Evolutionary conservation across 2,329 filamentous ascomycete species (phyloP).

Genomic region (Aschersonia sp.): DNA sequence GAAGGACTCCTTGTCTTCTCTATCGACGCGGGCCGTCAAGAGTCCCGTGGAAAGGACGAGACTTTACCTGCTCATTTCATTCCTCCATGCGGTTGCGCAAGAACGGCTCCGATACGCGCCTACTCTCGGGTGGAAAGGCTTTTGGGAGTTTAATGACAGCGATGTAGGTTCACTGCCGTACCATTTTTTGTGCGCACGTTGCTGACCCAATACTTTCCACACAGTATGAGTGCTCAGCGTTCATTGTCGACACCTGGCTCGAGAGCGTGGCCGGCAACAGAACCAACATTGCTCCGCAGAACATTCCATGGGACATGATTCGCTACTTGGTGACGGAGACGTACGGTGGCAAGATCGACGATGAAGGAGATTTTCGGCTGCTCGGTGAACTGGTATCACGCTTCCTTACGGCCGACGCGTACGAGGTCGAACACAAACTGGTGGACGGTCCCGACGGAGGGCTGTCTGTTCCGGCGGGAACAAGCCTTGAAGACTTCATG

Average conservation of each 20-base stretch:
- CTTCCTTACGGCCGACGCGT: conserved; percentile 76
- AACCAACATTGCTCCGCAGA: conserved; percentile 84
- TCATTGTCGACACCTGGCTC: conserved; percentile 92
- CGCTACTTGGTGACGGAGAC: conserved; percentile 83
- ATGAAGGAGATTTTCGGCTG: conserved; percentile 67
- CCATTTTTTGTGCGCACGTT: too few relatives aligned
- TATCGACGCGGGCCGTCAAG: conserved; percentile 63
- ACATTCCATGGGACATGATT: conserved; percentile 95
- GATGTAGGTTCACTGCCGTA: conserved; percentile 50
- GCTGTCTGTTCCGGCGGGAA: conserved; percentile 65
- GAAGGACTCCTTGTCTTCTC: conserved; percentile 85
- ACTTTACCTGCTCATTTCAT: conserved; percentile 80
- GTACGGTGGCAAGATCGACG: conserved; percentile 95
- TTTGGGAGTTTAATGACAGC: conserved; percentile 99
- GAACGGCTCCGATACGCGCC: conserved; percentile 91
- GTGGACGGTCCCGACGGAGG: conserved; percentile 53
- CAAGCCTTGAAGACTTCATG: conserved; percentile 73
- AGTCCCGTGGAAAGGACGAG: conserved; percentile 82
- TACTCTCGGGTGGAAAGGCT: conserved; percentile 89
- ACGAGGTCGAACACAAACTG: conserved; percentile 83
- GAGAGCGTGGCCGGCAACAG: conserved; percentile 69
- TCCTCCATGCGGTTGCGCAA: conserved; percentile 91
- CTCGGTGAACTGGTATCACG: conserved; percentile 60
- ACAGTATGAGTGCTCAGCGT: conserved; percentile 91
- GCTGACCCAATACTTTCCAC: too few relatives aligned